Evolutionary conservation across 148 eudicot genomes (phyloP).

Genomic region (Selenicereus undatus): DNA sequence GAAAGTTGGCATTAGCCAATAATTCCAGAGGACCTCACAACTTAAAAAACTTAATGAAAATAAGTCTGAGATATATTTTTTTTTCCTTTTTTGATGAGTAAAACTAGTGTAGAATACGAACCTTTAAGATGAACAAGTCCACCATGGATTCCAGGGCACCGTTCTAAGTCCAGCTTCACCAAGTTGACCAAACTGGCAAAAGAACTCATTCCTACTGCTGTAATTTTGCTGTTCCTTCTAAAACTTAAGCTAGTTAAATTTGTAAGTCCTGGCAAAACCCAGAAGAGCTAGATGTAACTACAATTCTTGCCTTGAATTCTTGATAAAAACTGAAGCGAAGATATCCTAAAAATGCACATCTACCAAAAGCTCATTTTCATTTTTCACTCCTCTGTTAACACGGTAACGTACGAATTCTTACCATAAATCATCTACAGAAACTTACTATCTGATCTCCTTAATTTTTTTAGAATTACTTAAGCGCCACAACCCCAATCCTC

Average conservation of each 20-base stretch:
- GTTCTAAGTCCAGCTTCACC: slow-evolving; percentile 24
- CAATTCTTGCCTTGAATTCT: not conserved
- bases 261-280: slow-evolving; percentile 16
- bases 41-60: not conserved
- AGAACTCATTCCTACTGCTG: slow-evolving; percentile 28
- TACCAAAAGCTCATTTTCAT: not conserved
- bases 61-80: too few species aligned
- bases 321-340: not conserved
- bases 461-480: not conserved
- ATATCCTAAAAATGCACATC: not conserved
- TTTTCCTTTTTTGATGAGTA: too few species aligned
- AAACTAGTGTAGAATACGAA: not conserved
- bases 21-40: not conserved
- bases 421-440: not conserved
- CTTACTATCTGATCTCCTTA: not conserved
- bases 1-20: not conserved
- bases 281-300: not conserved
- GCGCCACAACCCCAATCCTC: not conserved
- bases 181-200: slow-evolving; percentile 21
- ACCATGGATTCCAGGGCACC: slow-evolving; percentile 31
- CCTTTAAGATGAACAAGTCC: slow-evolving; percentile 33
- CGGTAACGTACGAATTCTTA: not conserved
- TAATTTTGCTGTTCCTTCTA: slow-evolving; percentile 22
- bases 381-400: not conserved
- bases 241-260: slow-evolving; percentile 22